phyloP scores from a whole-genome alignment of 2,329 filamentous ascomycete genomes.

The Blumeria graminis region DNA sequence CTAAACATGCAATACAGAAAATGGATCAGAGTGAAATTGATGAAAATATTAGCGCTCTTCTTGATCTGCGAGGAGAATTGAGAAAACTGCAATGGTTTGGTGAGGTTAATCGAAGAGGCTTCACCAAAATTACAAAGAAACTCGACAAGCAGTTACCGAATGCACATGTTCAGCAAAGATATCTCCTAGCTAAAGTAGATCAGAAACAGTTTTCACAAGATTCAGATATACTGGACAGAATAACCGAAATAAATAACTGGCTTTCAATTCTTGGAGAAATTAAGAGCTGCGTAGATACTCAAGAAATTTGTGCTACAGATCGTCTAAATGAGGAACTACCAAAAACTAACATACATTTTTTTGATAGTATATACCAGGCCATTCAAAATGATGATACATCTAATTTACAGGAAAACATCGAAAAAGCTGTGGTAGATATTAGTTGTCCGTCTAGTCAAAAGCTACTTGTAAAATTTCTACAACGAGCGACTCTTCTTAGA shows the following conservation, averaged over 20 bases:
- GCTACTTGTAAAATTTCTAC: slow-evolving; percentile 55
- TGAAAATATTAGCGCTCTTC: slow-evolving; percentile 69
- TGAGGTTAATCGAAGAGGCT: slow-evolving; percentile 83
- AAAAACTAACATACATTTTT: slow-evolving; percentile 48
- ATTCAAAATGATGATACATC: slow-evolving; percentile 42
- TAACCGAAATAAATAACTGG: slow-evolving; percentile 70
- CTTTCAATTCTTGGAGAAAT: slow-evolving; percentile 58
- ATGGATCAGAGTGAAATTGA: slow-evolving; percentile 77
- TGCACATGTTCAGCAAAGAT: slow-evolving; percentile 56
- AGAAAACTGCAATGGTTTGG: slow-evolving; percentile 94
- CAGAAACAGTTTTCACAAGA: slow-evolving; percentile 71
- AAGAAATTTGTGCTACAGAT: slow-evolving; percentile 40
- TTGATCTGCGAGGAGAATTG: slow-evolving; percentile 69
- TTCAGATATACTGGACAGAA: slow-evolving; percentile 27
- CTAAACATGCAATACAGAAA: slow-evolving; percentile 40
- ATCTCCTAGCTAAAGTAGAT: slow-evolving; percentile 77
- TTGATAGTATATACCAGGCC: slow-evolving; percentile 43
- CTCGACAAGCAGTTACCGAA: slow-evolving; percentile 79
- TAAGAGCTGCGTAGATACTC: slow-evolving; percentile 51
- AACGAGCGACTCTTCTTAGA: slow-evolving; percentile 49
- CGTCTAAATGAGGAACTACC: slow-evolving; percentile 56
- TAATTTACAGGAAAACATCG: slow-evolving; percentile 30
- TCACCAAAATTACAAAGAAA: slow-evolving; percentile 98
- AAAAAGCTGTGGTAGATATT: slow-evolving; percentile 29
- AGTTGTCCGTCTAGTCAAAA: slow-evolving; percentile 32